Evolutionary conservation across 371 early-diverging fungal genomes (phyloP).

Genomic region (Dinochytrium kinnereticum): DNA sequence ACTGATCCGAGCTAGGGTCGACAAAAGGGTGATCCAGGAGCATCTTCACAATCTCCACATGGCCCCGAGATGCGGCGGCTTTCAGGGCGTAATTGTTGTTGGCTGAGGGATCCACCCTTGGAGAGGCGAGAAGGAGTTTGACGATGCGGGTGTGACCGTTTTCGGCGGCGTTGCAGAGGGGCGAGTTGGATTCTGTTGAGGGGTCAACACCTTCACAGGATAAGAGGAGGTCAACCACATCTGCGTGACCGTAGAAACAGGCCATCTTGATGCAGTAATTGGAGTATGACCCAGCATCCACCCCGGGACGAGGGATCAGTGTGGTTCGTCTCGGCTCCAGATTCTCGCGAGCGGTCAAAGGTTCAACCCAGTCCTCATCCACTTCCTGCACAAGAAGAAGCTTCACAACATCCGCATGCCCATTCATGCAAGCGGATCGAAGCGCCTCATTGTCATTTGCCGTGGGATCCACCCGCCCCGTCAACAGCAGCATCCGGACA

Average conservation of each 20-base stretch:
- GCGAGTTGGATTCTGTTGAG: not conserved
- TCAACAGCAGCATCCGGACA: constrained; percentile 8
- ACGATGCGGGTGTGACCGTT: constrained; percentile 24
- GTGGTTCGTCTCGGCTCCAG: not conserved
- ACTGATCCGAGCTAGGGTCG: not conserved
- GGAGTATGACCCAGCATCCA: not conserved
- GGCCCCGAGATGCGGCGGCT: not conserved
- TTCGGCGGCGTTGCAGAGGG: constrained; percentile 13
- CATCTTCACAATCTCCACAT: not conserved
- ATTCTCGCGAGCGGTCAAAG: not conserved
- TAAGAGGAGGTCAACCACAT: constrained; percentile 27
- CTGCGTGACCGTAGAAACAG: constrained; percentile 10
- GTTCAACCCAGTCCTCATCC: not conserved
- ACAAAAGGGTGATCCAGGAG: constrained; percentile 1
- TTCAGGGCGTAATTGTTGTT: constrained; percentile 1
- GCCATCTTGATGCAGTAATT: not conserved
- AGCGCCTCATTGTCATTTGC: constrained; percentile 14
- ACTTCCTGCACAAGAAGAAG: not conserved
- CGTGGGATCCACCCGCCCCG: constrained; percentile 9
- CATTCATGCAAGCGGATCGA: not conserved
- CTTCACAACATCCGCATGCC: not conserved
- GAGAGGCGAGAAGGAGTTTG: constrained; percentile 4
- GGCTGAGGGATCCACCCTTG: constrained; percentile 21
- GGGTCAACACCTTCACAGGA: constrained; percentile 18
- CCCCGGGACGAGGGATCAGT: not conserved